phyloP scores from a whole-genome alignment of 2,329 filamentous ascomycete species.

The Cadophora sp. region DNA sequence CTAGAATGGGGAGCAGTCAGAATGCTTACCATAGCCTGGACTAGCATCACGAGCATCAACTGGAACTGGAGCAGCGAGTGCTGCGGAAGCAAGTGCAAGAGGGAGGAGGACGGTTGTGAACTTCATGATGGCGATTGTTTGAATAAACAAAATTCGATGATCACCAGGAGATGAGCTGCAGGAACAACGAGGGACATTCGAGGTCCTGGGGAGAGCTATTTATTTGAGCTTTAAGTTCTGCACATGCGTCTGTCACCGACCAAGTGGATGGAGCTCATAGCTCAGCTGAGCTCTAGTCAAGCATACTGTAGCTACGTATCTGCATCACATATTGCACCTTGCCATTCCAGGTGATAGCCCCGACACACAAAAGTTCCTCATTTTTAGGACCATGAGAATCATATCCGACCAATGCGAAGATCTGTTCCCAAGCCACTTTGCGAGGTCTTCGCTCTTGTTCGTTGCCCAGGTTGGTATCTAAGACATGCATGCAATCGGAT shows the following conservation, averaged over 20 bases:
- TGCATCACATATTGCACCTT: neutral
- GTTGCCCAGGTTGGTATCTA: neutral
- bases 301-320: neutral
- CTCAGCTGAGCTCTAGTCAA: neutral
- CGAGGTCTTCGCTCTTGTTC: neutral
- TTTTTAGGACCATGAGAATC: neutral
- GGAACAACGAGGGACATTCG: neutral
- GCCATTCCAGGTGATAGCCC: neutral
- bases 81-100: constrained; percentile 14
- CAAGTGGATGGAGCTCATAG: neutral
- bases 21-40: neutral
- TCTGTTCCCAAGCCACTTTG: neutral
- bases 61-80: constrained; percentile 16
- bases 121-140: constrained; percentile 12
- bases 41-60: constrained; percentile 11
- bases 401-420: neutral
- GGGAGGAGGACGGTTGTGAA: constrained; percentile 8
- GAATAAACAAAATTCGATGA: neutral
- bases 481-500: constrained; percentile 18
- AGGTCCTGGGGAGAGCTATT: neutral
- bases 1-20: no score
- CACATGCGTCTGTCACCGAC: neutral
- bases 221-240: constrained; percentile 3
- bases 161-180: neutral
- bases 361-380: neutral